phyloP scores from a whole-genome alignment of 2,329 filamentous ascomycete genomes.

The Ophiocordyceps sinensis region DNA sequence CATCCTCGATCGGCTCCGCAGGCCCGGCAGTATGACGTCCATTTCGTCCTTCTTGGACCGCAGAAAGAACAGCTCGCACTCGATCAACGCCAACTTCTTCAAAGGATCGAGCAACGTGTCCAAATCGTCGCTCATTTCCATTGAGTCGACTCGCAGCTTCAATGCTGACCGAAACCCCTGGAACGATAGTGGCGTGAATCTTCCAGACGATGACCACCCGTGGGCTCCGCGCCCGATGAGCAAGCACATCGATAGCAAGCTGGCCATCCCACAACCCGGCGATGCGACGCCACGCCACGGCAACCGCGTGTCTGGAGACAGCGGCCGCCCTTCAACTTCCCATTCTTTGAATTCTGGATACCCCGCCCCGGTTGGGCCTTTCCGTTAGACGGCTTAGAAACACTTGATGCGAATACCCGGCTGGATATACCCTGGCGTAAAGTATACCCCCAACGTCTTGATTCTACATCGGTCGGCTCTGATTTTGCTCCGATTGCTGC shows the following conservation, averaged over 20 bases:
- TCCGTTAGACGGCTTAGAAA: slow-evolving; percentile 55
- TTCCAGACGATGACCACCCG: slow-evolving; percentile 71
- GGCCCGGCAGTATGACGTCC: slow-evolving; percentile 86
- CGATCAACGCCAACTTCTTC: slow-evolving; percentile 72
- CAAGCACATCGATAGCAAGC: slow-evolving; percentile 50
- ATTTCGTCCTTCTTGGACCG: slow-evolving; percentile 93
- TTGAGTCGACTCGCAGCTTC: slow-evolving; percentile 85
- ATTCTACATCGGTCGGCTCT: slow-evolving; percentile 5
- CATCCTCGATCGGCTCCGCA: slow-evolving; percentile 86
- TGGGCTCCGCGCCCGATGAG: slow-evolving; percentile 49
- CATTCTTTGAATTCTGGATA: slow-evolving; percentile 94
- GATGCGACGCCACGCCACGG: slow-evolving; percentile 75
- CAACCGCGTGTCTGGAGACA: slow-evolving; percentile 74
- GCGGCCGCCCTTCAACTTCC: slow-evolving; percentile 83
- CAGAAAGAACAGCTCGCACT: slow-evolving; percentile 85
- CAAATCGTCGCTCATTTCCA: slow-evolving; percentile 88
- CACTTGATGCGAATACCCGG: slow-evolving; percentile 41
- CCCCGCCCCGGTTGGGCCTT: slow-evolving; percentile 82
- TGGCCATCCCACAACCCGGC: slow-evolving; percentile 54
- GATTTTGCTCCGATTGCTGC: slow-evolving; percentile 4
- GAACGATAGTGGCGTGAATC: slow-evolving; percentile 95
- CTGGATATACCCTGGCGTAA: slow-evolving; percentile 53
- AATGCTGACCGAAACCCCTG: slow-evolving; percentile 89
- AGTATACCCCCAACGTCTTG: slow-evolving; percentile 31
- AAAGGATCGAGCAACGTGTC: slow-evolving; percentile 85